phyloP scores from a whole-genome alignment of 257 asterid genomes.

The Leonotis leonurus region DNA sequence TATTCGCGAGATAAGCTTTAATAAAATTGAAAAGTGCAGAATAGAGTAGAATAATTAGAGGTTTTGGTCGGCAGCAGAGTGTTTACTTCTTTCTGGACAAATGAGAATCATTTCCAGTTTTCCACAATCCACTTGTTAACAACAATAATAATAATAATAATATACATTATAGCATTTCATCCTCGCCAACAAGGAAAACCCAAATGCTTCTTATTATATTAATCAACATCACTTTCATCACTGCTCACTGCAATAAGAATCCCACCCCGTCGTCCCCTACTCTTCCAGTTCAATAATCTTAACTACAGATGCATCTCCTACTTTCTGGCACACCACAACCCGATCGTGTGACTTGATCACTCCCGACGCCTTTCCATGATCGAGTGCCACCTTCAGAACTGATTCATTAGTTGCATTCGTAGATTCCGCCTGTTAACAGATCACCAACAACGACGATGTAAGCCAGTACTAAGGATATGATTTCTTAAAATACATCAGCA shows the following conservation, averaged over 20 bases:
- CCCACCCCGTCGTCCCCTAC: slow-evolving; percentile 16
- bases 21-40: no score
- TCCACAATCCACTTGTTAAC: slow-evolving; percentile 3
- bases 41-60: no score
- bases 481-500: no score
- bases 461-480: no score
- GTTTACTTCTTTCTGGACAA: no score
- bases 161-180: slow-evolving; percentile 5
- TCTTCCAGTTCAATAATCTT: slow-evolving; percentile 94
- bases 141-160: no score
- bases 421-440: slow-evolving; percentile 81
- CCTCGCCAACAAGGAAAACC: neutral
- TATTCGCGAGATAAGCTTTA: no score
- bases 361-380: slow-evolving; percentile 85
- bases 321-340: slow-evolving; percentile 89
- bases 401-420: slow-evolving; percentile 74
- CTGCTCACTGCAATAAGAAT: neutral
- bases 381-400: slow-evolving; percentile 80
- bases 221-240: neutral
- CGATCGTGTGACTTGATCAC: slow-evolving; percentile 83
- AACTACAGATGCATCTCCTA: slow-evolving; percentile 89
- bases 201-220: neutral
- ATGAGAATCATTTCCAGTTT: no score
- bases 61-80: no score
- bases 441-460: no score